These are phyloP conservation scores for Fagus crenata DNA, from an alignment of 306 rosid genomes.

Conservation along the genomic window DNA sequence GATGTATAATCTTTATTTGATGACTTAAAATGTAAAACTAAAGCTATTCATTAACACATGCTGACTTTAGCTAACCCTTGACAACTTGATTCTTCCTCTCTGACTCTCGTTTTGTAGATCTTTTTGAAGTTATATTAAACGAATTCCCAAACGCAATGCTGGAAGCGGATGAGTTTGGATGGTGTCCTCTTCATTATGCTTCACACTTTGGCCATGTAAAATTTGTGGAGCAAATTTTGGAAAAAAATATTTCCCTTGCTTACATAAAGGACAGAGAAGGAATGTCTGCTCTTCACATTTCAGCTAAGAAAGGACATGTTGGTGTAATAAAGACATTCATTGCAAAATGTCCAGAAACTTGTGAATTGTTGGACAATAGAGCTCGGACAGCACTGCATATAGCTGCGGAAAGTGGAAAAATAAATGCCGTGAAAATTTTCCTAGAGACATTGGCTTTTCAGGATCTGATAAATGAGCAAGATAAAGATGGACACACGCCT, in stretches of 20 bases:
- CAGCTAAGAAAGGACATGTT: not conserved
- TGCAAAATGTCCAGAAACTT: not conserved
- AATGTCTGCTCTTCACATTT: slow-evolving; percentile 7
- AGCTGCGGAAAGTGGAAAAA: slow-evolving; percentile 5
- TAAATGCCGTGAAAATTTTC: slow-evolving; percentile 1
- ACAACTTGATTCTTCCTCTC: too few species aligned
- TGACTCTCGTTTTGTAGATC: too few species aligned
- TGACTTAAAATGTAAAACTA: too few species aligned
- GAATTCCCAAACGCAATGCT: not conserved
- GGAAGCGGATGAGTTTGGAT: not conserved
- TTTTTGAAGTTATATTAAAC: too few species aligned
- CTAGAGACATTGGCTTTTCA: not conserved
- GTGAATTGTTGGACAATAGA: not conserved
- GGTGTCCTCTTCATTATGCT: slow-evolving; percentile 8
- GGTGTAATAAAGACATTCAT: not conserved
- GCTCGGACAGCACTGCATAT: not conserved
- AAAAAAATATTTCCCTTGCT: not conserved
- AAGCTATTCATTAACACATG: too few species aligned
- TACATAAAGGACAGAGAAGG: not conserved
- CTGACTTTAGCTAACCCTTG: too few species aligned
- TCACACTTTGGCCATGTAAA: not conserved
- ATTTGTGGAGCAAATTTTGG: not conserved
- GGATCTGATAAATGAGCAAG: slow-evolving; percentile 24
- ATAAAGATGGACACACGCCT: slow-evolving; percentile 22
- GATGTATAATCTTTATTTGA: too few species aligned